Conservation (phyloP, 495 filamentous ascomycete species). For the Penicillium cataractarum region DNA sequence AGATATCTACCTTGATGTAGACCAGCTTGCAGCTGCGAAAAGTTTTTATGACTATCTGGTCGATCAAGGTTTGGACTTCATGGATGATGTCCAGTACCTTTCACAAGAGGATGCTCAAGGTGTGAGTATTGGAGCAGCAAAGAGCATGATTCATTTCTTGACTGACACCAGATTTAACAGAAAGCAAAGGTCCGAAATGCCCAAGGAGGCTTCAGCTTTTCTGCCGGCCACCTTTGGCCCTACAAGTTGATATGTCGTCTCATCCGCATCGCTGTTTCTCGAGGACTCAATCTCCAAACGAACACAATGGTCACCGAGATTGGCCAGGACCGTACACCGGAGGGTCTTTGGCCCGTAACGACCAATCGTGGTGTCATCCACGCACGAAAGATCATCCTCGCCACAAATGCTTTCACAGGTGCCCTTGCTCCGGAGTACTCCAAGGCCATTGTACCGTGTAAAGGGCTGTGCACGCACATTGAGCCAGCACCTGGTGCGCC, state of each 20-base stretch:
- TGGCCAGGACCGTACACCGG: constrained; percentile 25
- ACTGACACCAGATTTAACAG: constrained; percentile 13
- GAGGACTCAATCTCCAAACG: constrained; percentile 60
- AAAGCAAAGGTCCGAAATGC: constrained; percentile 38
- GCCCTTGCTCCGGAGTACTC: constrained; percentile 59
- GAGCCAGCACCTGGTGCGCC: constrained; percentile 56
- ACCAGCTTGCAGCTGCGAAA: constrained; percentile 29
- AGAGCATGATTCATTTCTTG: neutral
- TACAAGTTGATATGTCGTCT: constrained; percentile 69
- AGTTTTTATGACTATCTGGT: constrained; percentile 31
- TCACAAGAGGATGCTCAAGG: constrained; percentile 29
- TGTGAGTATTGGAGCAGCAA: constrained; percentile 15
- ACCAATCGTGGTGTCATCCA: constrained; percentile 58
- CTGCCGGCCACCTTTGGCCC: constrained; percentile 64
- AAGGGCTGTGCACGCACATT: constrained; percentile 64
- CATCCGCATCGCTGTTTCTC: constrained; percentile 39
- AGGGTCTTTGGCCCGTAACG: constrained; percentile 39
- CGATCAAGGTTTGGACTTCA: constrained; percentile 24
- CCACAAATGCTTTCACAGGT: constrained; percentile 75
- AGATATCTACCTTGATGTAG: constrained; percentile 39
- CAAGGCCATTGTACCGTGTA: constrained; percentile 60
- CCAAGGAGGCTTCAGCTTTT: constrained; percentile 38
- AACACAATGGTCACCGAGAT: constrained; percentile 55
- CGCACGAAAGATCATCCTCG: constrained; percentile 61
- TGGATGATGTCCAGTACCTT: constrained; percentile 36